Base-by-base conservation (phyloP, 768 basidiomycete genomes). In the Hemileccinum impolitum region DNA sequence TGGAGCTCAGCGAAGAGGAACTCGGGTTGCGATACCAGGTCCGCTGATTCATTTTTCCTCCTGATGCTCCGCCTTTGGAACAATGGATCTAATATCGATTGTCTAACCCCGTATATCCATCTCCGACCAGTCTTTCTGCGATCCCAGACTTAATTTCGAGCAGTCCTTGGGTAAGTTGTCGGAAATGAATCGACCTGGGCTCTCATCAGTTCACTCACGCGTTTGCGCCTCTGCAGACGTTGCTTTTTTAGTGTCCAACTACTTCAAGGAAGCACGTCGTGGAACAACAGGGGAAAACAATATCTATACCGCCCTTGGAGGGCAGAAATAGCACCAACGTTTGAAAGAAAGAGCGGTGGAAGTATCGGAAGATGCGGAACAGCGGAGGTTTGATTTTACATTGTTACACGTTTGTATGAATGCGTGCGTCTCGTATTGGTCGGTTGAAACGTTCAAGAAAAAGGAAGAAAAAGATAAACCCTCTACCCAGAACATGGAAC, bases 111-210 rank as follows among this genome's bases (percentile, higher is more conserved):
- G 19, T 19, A 19, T 4, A 21, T 38, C 12, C 10, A 37, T 41
- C 39, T 12, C 23, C 48, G 35, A 30, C 4, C 48, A 90, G 87
- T 84, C 87, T 1, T 95, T 95, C 72, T 97, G 95, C 63, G 94
- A 97, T 71, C 95, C 94, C 2, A 73, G 94, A 39, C 70, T 97
- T 54, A 95, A 96, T 66, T 93, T 93, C 57, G 94, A 95, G 68
- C 94, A 95, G 66, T 87, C 86, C 39, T 76, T 97, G n/a, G 91
- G 91, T 92, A 57, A 52, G 82, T 72, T n/a, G 9, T 9, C 12
- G n/a, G 17, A 39, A 25, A 45, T 5, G 18, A 14, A 32, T 18
- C 5, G 0, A 13, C 23, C 13, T 4, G 26, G 26, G 26, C 8
- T 4, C 28, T 30, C 11, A 9, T 30, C 8, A 8, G 28, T 4